A percentile compares a stretch with the other conserved stretches of the same genome.
Conservation (phyloP, 2,329 filamentous ascomycete species). For the Aplosporella prunicola region DNA sequence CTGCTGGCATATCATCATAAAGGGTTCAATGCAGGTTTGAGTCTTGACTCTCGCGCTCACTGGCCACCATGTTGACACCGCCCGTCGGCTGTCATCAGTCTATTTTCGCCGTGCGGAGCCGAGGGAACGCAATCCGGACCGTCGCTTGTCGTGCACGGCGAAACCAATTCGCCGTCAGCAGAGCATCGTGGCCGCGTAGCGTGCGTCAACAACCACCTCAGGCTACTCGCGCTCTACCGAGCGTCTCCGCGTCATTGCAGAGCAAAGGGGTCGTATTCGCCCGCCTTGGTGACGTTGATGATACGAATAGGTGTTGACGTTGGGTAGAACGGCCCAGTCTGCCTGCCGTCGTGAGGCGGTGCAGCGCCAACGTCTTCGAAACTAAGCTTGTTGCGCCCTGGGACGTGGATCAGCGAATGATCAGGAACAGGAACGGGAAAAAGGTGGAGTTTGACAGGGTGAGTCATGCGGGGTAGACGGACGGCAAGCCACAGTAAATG, state of each 20-base stretch:
- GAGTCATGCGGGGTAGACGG: slow-evolving; percentile 21
- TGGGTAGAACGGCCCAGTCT: slow-evolving; percentile 56
- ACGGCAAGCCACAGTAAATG: slow-evolving; percentile 52
- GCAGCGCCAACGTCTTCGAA: slow-evolving; percentile 24
- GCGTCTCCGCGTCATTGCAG: slow-evolving; percentile 3
- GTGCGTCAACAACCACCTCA: no score
- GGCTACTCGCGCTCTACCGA: no score
- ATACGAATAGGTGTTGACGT: slow-evolving; percentile 52
- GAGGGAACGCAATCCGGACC: no score
- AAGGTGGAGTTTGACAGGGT: not conserved
- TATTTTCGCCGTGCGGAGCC: no score
- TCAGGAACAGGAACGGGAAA: not conserved
- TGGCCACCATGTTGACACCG: no score
- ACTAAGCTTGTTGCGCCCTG: slow-evolving; percentile 27
- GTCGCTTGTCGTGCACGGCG: no score
- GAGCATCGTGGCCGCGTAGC: no score
- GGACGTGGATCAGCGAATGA: slow-evolving; percentile 20
- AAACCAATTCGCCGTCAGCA: no score
- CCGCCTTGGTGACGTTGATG: slow-evolving; percentile 6
- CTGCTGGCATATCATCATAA: no score
- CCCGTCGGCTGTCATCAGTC: no score
- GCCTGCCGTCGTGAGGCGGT: slow-evolving; percentile 28
- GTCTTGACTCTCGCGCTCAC: no score
- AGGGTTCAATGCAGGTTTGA: no score
- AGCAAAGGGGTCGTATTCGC: slow-evolving; percentile 2